Evolutionary conservation across 1,284 basidiomycete species (phyloP), one percentile per base, ranked within the genome.

Genomic region (Polyporus tsugae): DNA sequence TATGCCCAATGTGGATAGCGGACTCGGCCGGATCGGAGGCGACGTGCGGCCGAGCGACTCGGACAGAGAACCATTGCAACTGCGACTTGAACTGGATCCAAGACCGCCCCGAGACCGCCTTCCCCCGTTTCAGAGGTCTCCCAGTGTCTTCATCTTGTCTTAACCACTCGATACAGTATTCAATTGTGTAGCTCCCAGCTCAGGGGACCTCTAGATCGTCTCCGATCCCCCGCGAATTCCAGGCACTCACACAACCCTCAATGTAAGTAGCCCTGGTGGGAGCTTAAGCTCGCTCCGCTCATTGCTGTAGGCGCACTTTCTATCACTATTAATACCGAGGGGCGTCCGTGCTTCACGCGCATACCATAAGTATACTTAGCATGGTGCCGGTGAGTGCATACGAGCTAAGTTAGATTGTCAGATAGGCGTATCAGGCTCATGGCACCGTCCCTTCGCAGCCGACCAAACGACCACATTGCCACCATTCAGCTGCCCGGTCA

Each of bases 351-450:
- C 46, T 49, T 49, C 46, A 49, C 46, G 46, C 22, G 46, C 44
- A 22, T 22, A 46, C 22, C 2, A 17, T 10, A 58, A 38, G 36
- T 35, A 35, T 38, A n/a, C n/a, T n/a, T n/a, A 38, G 36, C 36
- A 22, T 36, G 10, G 36, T 38, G 29, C 11, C 35, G 57, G n/a
- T 22, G 36, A 35, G 57, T 58, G 36, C 57, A 38, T 38, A 13
- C 55, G 33, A 38, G 36, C 13, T 15, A 4, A 7, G 58, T 42
- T 41, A 29, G 36, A 35, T 62, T 46, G 53, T 36, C 55, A 39
- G 64, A 70, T 70, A 70, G 49, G 60, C 66, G 35, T 22, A 70
- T 66, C 46, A 63, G 42, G 66, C 65, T 68, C 62, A 65, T 63
- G 60, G 38, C 53, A 33, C n/a, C 15, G 19, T 67, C 46, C 62